Percentiles rank a stretch among this genome's conserved stretches.
These are phyloP conservation scores for Stenogyne calaminthoides DNA, from an alignment of 305 asterid species.

Conservation along the genomic window DNA sequence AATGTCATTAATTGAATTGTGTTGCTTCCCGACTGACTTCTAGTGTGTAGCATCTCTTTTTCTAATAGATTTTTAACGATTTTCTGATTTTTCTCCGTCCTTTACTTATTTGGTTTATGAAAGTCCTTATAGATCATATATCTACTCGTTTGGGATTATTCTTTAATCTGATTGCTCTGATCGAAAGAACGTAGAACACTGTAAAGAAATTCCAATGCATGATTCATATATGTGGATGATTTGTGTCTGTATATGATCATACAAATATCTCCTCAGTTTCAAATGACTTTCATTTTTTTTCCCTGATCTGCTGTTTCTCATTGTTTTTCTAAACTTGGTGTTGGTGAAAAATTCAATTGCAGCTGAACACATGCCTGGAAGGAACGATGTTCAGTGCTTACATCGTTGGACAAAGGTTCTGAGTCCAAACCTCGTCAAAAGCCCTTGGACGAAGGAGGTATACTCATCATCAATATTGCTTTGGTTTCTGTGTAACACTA, in stretches of 20 bases:
- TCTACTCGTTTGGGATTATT: not conserved
- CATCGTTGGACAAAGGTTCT: constrained; percentile 96
- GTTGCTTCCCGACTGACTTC: not conserved
- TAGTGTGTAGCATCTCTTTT: not conserved
- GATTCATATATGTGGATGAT: constrained; percentile 1
- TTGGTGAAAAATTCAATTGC: constrained; percentile 33
- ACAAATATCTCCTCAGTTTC: constrained; percentile 3
- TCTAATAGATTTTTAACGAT: not conserved
- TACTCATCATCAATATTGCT: constrained; percentile 18
- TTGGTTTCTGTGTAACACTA: constrained; percentile 21
- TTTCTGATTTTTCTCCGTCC: constrained; percentile 1
- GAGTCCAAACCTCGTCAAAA: constrained; percentile 79
- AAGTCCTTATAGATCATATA: not conserved
- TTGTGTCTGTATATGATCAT: not conserved
- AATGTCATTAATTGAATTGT: not conserved
- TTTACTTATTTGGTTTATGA: constrained; percentile 5
- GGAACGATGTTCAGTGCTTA: constrained; percentile 85
- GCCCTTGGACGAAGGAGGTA: constrained; percentile 91
- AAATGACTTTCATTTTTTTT: not conserved
- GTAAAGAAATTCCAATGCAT: constrained; percentile 8
- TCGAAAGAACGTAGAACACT: not conserved
- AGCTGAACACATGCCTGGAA: constrained; percentile 74
- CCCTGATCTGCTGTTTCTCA: constrained; percentile 12
- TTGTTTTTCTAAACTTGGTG: constrained; percentile 21
- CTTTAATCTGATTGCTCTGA: not conserved